These are phyloP conservation scores for Aphanoascus verrucosus DNA, from an alignment of 2,329 filamentous ascomycete species.

Conservation along the genomic window DNA sequence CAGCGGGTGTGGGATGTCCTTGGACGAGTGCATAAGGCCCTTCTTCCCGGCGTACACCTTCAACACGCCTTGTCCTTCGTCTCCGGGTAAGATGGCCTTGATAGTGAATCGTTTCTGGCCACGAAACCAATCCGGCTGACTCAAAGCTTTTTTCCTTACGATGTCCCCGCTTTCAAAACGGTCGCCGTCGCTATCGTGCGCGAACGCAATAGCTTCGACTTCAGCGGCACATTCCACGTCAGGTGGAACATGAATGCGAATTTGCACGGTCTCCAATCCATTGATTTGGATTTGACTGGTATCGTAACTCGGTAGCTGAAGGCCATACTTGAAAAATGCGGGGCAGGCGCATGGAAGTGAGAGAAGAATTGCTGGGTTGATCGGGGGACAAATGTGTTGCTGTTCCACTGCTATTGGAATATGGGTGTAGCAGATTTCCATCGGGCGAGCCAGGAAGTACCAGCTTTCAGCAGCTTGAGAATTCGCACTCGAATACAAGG, in stretches of 20 bases:
- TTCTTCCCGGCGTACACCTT: constrained; percentile 91
- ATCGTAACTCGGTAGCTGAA: constrained; percentile 81
- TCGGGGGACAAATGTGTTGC: constrained; percentile 83
- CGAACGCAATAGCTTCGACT: constrained; percentile 72
- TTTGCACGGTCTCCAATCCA: constrained; percentile 82
- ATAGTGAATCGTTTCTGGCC: constrained; percentile 85
- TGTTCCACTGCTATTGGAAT: constrained; percentile 77
- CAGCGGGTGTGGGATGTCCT: constrained; percentile 86
- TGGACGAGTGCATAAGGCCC: constrained; percentile 94
- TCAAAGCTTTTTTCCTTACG: constrained; percentile 72
- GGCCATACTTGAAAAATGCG: constrained; percentile 69
- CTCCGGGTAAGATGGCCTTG: constrained; percentile 81
- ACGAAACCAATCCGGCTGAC: constrained; percentile 82
- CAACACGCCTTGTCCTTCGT: constrained; percentile 76
- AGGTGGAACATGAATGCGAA: constrained; percentile 75
- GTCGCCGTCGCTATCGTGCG: constrained; percentile 78
- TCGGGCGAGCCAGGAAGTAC: constrained; percentile 86
- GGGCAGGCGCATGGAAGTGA: constrained; percentile 79
- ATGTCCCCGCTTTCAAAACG: constrained; percentile 84
- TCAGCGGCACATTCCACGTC: constrained; percentile 90
- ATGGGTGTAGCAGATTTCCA: constrained; percentile 91
- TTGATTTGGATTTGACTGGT: constrained; percentile 78
- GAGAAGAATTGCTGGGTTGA: constrained; percentile 74
- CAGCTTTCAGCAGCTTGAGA: constrained; percentile 66
- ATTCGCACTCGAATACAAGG: constrained; percentile 62